phyloP scores from a whole-genome alignment of 2,329 filamentous ascomycete genomes.

The Cladophialophora exuberans region DNA sequence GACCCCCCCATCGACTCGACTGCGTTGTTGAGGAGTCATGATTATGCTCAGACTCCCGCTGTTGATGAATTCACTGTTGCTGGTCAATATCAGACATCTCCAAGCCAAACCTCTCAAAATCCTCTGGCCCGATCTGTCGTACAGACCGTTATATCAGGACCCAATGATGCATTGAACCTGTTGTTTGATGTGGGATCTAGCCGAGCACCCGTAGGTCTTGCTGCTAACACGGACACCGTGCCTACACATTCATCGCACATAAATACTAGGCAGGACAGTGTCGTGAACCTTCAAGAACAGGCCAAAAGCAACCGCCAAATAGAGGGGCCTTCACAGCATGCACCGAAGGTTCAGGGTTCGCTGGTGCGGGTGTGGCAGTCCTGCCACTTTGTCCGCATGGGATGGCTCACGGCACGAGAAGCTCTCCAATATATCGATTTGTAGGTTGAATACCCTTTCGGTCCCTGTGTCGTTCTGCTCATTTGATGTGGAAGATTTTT shows the following conservation, averaged over 20 bases:
- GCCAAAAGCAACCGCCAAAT: not conserved
- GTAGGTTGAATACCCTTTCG: slow-evolving; percentile 35
- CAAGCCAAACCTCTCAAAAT: not conserved
- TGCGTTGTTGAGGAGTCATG: too few relatives aligned
- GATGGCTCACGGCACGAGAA: slow-evolving; percentile 59
- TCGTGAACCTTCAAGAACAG: not conserved
- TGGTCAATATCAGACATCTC: slow-evolving; percentile 1
- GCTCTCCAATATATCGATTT: slow-evolving; percentile 58
- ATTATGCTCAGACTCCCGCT: slow-evolving; percentile 41
- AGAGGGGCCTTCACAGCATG: not conserved
- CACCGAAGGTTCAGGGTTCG: not conserved
- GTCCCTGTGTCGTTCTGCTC: slow-evolving; percentile 31
- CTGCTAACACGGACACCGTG: not conserved
- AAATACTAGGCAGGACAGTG: not conserved
- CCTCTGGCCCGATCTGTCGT: not conserved
- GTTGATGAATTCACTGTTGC: slow-evolving; percentile 41
- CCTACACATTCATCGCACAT: not conserved
- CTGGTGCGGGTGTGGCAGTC: slow-evolving; percentile 36
- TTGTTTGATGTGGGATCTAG: not conserved
- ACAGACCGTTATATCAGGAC: not conserved
- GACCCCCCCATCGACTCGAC: too few relatives aligned
- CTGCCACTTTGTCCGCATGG: slow-evolving; percentile 57
- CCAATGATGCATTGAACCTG: not conserved
- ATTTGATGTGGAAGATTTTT: slow-evolving; percentile 40
- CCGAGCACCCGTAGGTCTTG: not conserved